Conservation (phyloP, 257 asterid species). For the Solanum raphanifolium region DNA sequence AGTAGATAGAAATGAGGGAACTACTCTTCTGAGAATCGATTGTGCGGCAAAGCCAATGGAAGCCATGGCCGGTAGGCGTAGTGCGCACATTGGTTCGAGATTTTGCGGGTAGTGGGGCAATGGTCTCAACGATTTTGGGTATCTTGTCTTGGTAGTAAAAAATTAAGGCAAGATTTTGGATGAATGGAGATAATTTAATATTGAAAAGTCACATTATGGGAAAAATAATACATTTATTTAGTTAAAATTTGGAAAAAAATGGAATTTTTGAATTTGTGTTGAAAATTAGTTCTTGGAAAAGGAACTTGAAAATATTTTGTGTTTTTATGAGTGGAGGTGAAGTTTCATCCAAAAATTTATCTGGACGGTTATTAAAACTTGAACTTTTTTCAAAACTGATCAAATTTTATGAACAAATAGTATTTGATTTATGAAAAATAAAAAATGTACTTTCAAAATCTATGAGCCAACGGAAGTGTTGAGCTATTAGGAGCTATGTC, state of each 20-base stretch:
- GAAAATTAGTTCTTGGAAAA: background rate
- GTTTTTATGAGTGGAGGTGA: rapidly evolving
- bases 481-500: background rate
- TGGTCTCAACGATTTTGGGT: too few species aligned
- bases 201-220: background rate
- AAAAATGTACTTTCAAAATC: background rate
- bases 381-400: too few species aligned
- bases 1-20: slow-evolving; percentile 13
- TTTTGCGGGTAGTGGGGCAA: too few species aligned
- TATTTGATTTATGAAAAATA: too few species aligned
- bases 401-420: too few species aligned
- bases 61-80: slow-evolving; percentile 32
- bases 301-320: too few species aligned
- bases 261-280: background rate
- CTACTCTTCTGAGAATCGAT: slow-evolving; percentile 20
- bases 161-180: background rate
- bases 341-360: too few species aligned
- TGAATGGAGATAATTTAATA: background rate
- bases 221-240: background rate
- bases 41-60: slow-evolving; percentile 31
- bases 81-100: slow-evolving; percentile 12
- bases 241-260: background rate
- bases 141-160: too few species aligned
- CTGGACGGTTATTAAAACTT: too few species aligned
- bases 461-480: background rate